These are phyloP conservation scores for Tuber borchii DNA, from an alignment of 495 filamentous ascomycete species.

Conservation along the genomic window DNA sequence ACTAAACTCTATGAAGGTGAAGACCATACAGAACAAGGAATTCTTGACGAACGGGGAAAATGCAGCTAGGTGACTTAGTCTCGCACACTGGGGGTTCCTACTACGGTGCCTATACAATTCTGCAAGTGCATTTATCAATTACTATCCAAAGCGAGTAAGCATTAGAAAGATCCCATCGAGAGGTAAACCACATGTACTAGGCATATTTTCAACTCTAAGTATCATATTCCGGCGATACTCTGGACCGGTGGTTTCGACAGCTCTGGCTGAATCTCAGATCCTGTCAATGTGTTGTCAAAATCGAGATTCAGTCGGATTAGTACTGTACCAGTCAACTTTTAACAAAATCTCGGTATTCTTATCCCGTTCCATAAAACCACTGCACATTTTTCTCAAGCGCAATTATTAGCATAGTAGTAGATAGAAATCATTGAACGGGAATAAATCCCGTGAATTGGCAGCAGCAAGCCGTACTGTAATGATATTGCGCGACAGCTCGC, in stretches of 20 bases:
- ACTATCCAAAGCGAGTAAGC: neutral
- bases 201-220: neutral
- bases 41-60: neutral
- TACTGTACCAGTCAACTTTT: neutral
- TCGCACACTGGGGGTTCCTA: neutral
- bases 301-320: neutral
- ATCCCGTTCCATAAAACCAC: neutral
- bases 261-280: neutral
- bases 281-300: neutral
- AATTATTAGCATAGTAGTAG: neutral
- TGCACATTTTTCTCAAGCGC: neutral
- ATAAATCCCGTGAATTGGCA: neutral
- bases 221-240: neutral
- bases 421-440: neutral
- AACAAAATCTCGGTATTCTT: neutral
- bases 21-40: neutral
- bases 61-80: neutral
- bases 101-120: neutral
- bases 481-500: neutral
- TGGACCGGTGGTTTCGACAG: neutral
- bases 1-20: neutral
- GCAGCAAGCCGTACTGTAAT: neutral
- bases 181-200: neutral
- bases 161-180: neutral
- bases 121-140: neutral